phyloP scores from a whole-genome alignment of 106 monocot genomes.

The Narthecium ossifragum region DNA sequence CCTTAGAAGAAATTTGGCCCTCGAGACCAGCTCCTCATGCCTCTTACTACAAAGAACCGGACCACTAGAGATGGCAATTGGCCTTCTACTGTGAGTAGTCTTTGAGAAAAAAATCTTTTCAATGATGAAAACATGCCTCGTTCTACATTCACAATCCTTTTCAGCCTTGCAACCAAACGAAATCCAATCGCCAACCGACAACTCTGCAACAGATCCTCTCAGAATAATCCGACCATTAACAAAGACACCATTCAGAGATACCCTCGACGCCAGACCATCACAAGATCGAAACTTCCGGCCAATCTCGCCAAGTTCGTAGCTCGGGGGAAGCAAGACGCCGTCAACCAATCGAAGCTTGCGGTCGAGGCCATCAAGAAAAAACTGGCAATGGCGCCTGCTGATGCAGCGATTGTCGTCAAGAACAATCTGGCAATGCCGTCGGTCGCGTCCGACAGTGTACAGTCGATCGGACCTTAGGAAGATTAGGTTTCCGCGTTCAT shows the following conservation, averaged over 20 bases:
- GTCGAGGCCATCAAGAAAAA: constrained; percentile 40
- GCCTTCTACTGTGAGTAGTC: too few species aligned
- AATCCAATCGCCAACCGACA: constrained; percentile 52
- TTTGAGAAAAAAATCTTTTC: constrained; percentile 41
- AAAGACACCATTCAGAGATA: constrained; percentile 47
- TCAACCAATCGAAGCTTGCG: constrained; percentile 40
- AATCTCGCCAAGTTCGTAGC: constrained; percentile 18
- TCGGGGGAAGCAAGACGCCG: constrained; percentile 23
- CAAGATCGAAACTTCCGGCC: constrained; percentile 3
- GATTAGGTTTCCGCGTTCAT: constrained; percentile 4
- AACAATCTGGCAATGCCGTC: constrained; percentile 22
- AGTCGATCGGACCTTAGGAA: constrained; percentile 43
- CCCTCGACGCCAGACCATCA: constrained; percentile 1
- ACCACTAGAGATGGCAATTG: too few species aligned
- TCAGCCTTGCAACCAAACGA: constrained; percentile 22
- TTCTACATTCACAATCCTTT: background rate
- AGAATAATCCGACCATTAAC: constrained; percentile 46
- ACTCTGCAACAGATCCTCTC: constrained; percentile 23
- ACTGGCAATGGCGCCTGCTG: constrained; percentile 56
- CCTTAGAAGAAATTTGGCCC: constrained; percentile 34
- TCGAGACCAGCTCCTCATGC: background rate
- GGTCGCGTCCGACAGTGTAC: constrained; percentile 52
- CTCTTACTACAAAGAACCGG: too few species aligned
- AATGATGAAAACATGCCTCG: constrained; percentile 46
- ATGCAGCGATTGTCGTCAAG: constrained; percentile 9